Evolutionary conservation across 2,329 filamentous ascomycete species (phyloP), one percentile per base, ranked within the genome.

Genomic region (Neofusicoccum parvum): DNA sequence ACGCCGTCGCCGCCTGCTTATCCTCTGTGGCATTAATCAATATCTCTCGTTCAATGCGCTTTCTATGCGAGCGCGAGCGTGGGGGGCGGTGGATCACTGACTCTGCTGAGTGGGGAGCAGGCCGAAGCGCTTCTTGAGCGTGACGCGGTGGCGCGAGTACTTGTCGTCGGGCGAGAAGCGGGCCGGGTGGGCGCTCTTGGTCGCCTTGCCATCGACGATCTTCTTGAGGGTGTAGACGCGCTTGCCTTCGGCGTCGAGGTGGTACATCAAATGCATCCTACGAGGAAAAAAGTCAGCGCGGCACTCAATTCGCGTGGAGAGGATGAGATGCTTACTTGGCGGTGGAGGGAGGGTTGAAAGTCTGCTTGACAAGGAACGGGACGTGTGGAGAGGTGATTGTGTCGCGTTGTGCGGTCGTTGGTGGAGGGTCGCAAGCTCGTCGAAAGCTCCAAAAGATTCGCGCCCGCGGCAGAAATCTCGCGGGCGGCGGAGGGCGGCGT

Each of bases 131-230:
- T 92, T 93, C 89, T 97, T 97, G 74, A 98, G 86, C 20, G 93
- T 96, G 58, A 98, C 93, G 72, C 95, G 89, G 83, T 98, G 94
- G 86, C 87, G 84, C 75, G 93, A 97, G 87, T 96, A 98, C 86
- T 97, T 97, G 86, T 99, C 95, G 82, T 99, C 95, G 69, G 95
- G 95, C 53, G 92, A 97, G 85, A 98, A 99, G 72, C 95, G 87
- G 49, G 95, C 95, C 53, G 95, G 94, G 83, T 98, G 94, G 65
- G 95, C 95, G 63, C 91, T 95, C 86, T 96, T 97, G 79, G 94
- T 96, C 75, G 97, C 92, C 77, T 93, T 88, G 76, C 91, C 90
- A 72, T 88, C 85, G 68, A 83, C 73, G 71, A 96, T 87, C 84
- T 98, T 97, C 83, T 97, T 94, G 70, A 98, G 88, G 54, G 95